Evolutionary conservation across 2,329 filamentous ascomycete genomes (phyloP), one percentile per base, ranked within the genome.

Genomic region (Sodiomyces alkalinus): DNA sequence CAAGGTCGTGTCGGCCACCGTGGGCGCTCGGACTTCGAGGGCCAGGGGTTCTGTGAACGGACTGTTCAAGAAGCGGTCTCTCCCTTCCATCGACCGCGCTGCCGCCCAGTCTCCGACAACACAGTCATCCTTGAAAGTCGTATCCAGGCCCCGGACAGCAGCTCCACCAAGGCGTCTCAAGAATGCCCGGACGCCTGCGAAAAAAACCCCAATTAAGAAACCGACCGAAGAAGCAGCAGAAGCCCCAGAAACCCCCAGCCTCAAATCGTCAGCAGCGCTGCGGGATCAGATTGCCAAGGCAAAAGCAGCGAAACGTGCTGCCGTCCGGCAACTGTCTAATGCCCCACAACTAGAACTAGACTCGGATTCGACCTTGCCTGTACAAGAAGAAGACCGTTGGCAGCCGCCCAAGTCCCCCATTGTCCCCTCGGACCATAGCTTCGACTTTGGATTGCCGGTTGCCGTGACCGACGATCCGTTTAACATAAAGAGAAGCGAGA

Each of bases 231-330:
- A 56, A 19, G 43, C 49, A 7, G 29, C 42, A 4, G 30, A 33
- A 10, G 15, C 21, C 7, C 25, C 20, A 5, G 35, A 37, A 14
- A 21, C 32, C 7, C 20, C 51, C 1, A 47, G 41, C 29, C 49
- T 55, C 21, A 90, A 80, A 41, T 85, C 85, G 0, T 94, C 87
- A 1, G 61, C 68, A 11, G 76, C 85, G 1, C 56, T 98, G 10
- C 73, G 90, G 19, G 83, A 94, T 28, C 86, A 90, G 30, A 94
- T 96, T 37, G 83, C 86, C 20, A 87, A 86, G 42, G 87, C 90
- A 1, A 92, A 87, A 46, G 85, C 85, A 3, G 80, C 83, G 3
- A 78, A 72, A 32, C 68, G 73, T 36, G 74, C 68, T 8, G 56
- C 58, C 3, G 45, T 52, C 19, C 53, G 47, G 24, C 52, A 44